A percentile compares a stretch with the other conserved stretches of the same genome.
Evolutionary conservation across 73 alveolate genomes (phyloP).

Genomic region (Paramecium primaurelia): DNA sequence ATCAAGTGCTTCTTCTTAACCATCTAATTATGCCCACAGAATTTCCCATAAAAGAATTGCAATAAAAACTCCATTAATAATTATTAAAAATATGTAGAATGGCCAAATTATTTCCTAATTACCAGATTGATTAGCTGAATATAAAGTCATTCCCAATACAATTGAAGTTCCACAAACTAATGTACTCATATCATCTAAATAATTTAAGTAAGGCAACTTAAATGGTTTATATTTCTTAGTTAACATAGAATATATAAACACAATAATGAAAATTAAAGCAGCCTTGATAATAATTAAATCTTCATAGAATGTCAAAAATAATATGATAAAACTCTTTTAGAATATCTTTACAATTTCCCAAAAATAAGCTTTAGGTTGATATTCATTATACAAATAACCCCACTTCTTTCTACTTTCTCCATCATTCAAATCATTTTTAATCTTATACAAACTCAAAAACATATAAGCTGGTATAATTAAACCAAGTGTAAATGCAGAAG

Average conservation of each 20-base stretch:
- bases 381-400: constrained; percentile 31
- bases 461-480: constrained; percentile 2
- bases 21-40: not conserved
- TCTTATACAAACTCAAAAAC: not conserved
- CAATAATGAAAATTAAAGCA: not conserved
- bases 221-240: not conserved
- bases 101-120: constrained; percentile 32
- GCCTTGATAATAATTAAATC: constrained; percentile 25
- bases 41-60: not conserved
- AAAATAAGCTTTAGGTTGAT: not conserved
- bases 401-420: not conserved
- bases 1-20: not conserved
- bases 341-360: constrained; percentile 34
- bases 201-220: not conserved
- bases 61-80: not conserved
- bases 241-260: not conserved
- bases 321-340: not conserved
- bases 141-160: not conserved
- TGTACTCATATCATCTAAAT: not conserved
- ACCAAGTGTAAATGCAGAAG: not conserved
- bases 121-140: not conserved
- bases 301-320: constrained; percentile 18
- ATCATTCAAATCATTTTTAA: not conserved
- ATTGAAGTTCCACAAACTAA: constrained; percentile 14
- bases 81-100: not conserved